These are phyloP conservation scores for Picea glauca DNA, from an alignment of 75 land plant genomes.

Conservation along the genomic window DNA sequence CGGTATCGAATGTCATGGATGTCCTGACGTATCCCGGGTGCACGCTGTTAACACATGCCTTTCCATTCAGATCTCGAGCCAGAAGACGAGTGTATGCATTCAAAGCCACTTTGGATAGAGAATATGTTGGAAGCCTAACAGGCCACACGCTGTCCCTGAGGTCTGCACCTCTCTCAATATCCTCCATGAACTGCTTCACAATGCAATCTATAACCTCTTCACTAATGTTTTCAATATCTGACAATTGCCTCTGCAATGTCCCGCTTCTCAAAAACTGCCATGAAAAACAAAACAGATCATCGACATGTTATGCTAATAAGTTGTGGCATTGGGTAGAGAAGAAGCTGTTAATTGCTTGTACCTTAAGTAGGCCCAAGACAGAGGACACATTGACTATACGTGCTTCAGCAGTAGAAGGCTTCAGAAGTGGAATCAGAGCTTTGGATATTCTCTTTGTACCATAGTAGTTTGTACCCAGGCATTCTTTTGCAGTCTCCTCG, in stretches of 20 bases:
- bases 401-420: conserved; percentile 55
- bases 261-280: conserved; percentile 16
- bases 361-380: neutral
- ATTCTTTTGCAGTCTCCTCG: neutral
- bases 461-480: conserved; percentile 21
- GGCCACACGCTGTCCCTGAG: conserved; percentile 27
- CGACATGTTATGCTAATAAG: too few relatives aligned
- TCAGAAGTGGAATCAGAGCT: conserved; percentile 64
- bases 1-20: neutral
- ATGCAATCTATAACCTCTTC: conserved; percentile 23
- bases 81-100: conserved; percentile 35
- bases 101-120: conserved; percentile 37
- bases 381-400: conserved; percentile 81
- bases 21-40: conserved; percentile 22
- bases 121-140: conserved; percentile 6
- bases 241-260: conserved; percentile 10
- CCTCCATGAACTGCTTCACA: conserved; percentile 21
- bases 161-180: conserved; percentile 15
- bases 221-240: conserved; percentile 4
- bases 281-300: neutral
- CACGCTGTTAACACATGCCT: conserved; percentile 8
- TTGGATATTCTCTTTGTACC: conserved; percentile 45
- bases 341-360: neutral
- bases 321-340: neutral
- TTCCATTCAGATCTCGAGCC: neutral